phyloP scores from a whole-genome alignment of 2,329 filamentous ascomycete genomes.

The Alternaria ventricosa region DNA sequence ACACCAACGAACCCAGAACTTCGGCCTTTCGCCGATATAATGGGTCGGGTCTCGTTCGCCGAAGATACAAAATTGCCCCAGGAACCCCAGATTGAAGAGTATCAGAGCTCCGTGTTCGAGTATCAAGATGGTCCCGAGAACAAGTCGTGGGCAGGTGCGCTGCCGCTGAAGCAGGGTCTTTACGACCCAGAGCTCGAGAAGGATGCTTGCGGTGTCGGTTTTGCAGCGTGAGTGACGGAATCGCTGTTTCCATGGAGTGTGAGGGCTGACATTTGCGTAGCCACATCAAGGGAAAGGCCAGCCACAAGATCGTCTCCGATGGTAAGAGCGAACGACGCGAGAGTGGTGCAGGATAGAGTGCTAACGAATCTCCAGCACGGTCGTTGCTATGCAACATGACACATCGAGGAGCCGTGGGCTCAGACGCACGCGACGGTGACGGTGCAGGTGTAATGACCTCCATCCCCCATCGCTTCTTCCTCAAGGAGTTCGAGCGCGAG shows the following conservation, averaged over 20 bases:
- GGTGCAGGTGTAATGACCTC: constrained; percentile 99
- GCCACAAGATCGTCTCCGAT: constrained; percentile 99
- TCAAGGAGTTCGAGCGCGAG: constrained; percentile 97
- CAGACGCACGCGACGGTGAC: constrained; percentile 96
- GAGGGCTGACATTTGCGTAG: constrained; percentile 56
- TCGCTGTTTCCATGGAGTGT: background rate
- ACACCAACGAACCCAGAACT: constrained; percentile 33
- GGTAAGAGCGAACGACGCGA: constrained; percentile 63
- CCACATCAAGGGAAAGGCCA: constrained; percentile 95
- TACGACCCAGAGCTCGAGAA: constrained; percentile 97
- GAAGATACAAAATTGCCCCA: constrained; percentile 58
- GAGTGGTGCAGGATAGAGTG: constrained; percentile 16
- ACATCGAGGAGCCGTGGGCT: constrained; percentile 96
- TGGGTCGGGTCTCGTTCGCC: constrained; percentile 61
- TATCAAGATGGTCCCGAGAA: constrained; percentile 80
- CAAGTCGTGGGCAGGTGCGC: constrained; percentile 92
- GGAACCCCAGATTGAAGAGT: constrained; percentile 61
- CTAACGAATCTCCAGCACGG: constrained; percentile 65
- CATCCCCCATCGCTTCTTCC: constrained; percentile 96
- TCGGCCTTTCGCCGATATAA: constrained; percentile 62
- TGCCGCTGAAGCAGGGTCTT: constrained; percentile 97
- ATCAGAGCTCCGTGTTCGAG: constrained; percentile 73
- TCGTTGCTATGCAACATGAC: constrained; percentile 99
- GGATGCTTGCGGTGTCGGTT: constrained; percentile 99
- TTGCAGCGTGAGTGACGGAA: constrained; percentile 78